Conservation (phyloP, 139 green algal species). For the Limnomonas spitsbergensis region DNA sequence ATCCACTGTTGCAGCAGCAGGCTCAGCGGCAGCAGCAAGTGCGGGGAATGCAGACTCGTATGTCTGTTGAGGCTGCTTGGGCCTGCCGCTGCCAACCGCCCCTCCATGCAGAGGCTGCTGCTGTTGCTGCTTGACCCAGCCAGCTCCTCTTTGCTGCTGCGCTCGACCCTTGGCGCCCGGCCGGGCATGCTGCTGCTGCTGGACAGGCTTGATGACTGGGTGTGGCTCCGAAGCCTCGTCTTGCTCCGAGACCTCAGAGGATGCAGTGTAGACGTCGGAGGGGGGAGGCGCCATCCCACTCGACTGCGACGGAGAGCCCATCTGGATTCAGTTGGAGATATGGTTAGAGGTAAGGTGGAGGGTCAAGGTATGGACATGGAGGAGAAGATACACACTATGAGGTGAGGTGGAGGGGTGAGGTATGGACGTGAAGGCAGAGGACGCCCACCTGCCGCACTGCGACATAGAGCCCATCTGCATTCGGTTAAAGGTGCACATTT, state of each 20-base stretch:
- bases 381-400: too few species aligned
- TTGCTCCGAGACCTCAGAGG: neutral
- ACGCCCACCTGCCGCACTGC: too few species aligned
- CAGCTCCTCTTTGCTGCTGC: neutral
- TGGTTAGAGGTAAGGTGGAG: too few species aligned
- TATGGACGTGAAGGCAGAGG: too few species aligned
- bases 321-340: neutral
- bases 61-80: neutral
- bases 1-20: neutral
- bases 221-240: neutral
- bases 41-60: neutral
- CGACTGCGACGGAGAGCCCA: neutral
- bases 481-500: too few species aligned
- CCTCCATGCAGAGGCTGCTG: neutral
- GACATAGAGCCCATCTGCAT: too few species aligned
- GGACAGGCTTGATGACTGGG: neutral
- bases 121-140: neutral
- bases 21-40: neutral
- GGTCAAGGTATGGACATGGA: too few species aligned
- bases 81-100: neutral
- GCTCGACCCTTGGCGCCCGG: neutral
- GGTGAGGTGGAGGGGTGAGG: too few species aligned
- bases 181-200: neutral
- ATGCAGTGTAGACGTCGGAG: conserved; percentile 12
- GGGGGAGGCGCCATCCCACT: neutral